Evolutionary conservation across 129 eudicot species (phyloP).

Genomic region (Mikania micrantha): DNA sequence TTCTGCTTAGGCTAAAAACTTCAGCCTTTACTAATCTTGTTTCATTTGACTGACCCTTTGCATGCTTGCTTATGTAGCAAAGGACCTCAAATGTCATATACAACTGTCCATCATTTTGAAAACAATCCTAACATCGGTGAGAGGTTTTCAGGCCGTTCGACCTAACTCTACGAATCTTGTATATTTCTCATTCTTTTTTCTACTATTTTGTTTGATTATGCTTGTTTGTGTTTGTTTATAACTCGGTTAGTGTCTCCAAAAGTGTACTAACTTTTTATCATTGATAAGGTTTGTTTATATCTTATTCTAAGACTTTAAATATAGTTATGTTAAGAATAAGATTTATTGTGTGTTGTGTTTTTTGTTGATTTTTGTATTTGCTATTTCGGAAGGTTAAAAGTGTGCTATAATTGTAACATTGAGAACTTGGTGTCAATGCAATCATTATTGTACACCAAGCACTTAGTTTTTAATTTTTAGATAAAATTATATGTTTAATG

Average conservation of each 20-base stretch:
- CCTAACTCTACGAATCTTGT: too few relatives aligned
- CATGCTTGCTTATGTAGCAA: not conserved
- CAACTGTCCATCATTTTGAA: not conserved
- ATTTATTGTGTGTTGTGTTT: too few relatives aligned
- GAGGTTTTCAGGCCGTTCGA: not conserved
- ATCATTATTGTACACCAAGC: too few relatives aligned
- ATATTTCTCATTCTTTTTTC: not conserved
- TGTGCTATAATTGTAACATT: not conserved
- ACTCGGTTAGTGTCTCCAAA: too few relatives aligned
- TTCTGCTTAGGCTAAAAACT: not conserved
- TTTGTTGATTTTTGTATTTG: not conserved
- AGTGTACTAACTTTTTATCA: too few relatives aligned
- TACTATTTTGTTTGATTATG: too few relatives aligned
- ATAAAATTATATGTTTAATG: too few relatives aligned
- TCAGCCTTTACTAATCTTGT: not conserved
- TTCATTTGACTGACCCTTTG: not conserved
- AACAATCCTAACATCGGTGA: not conserved
- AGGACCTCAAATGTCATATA: not conserved
- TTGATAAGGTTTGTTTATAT: too few relatives aligned
- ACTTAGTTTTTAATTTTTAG: too few relatives aligned
- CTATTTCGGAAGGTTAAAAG: not conserved
- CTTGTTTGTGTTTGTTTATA: too few relatives aligned
- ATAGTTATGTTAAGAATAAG: too few relatives aligned
- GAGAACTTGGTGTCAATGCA: not conserved
- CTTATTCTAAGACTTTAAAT: too few relatives aligned